Base-by-base conservation (phyloP, 208 protist genomes). In the Leishmania braziliensis region DNA sequence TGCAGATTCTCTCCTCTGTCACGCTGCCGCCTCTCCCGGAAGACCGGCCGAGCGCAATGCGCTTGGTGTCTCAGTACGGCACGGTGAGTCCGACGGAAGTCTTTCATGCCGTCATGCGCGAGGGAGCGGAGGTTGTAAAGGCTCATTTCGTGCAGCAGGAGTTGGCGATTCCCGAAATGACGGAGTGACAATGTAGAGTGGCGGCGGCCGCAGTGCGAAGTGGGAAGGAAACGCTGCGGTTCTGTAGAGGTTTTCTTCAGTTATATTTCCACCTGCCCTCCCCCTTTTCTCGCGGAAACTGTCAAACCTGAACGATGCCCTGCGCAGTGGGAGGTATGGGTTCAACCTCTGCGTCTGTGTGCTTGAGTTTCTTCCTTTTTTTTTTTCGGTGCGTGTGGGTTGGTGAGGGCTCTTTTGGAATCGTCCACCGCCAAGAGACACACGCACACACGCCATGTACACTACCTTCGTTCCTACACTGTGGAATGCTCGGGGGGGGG, bases 61-160 rank as follows among this genome's bases (percentile, higher is more conserved):
- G 66, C n/a, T 74, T 86, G 5, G 82, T 86, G 33, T 86, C 78
- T 66, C 82, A 86, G 78, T 80, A 86, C 78, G 82, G 82, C 68
- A 80, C 77, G 62, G 63, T 76, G 3, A 71, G 77, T 63, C 73
- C 78, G 18, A 43, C 51, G 2, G 39, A 39, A 9, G 78, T 80
- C 65, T 86, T 86, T 16, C 65, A 72, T 14, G 36, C 29, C 20
- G 74, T 82, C 48, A 82, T 86, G 78, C 77, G 20, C 33, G 73
- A 86, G 8, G 74, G 73, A 6, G 77, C 82, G 8, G 82, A 86
- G 58, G 65, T 75, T 36, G 39, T 86, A 10, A 86, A 86, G n/a
- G 56, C 72, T 16, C 79, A 86, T 56, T 86, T 86, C 56, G 53
- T 86, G 12, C 72, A 82, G 65, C 66, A 81, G 48, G 82, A 86